Conservation (phyloP, 495 filamentous ascomycete species). For the Hypoxylon trugodes region DNA sequence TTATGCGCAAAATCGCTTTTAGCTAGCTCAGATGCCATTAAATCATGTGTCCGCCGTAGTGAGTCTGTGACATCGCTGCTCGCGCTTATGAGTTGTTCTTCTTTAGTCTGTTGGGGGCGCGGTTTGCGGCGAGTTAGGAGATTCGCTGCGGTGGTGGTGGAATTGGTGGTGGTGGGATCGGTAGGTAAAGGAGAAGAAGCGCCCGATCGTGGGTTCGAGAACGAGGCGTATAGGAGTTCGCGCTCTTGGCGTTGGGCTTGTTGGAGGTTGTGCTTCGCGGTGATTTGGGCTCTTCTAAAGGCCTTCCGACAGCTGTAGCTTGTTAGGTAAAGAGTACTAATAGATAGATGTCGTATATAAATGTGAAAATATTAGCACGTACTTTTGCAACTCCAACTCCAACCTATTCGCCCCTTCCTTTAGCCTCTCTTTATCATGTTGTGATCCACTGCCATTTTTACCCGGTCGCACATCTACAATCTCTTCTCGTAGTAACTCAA, state of each 20-base stretch:
- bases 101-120: slow-evolving; percentile 52
- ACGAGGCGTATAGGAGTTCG: slow-evolving; percentile 75
- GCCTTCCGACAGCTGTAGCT: slow-evolving; percentile 68
- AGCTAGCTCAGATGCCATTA: slow-evolving; percentile 83
- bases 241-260: slow-evolving; percentile 77
- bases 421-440: slow-evolving; percentile 65
- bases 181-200: slow-evolving; percentile 40
- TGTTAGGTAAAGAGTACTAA: slow-evolving; percentile 8
- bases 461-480: slow-evolving; percentile 69
- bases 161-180: slow-evolving; percentile 35
- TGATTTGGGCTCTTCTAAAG: slow-evolving; percentile 85
- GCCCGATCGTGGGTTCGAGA: slow-evolving; percentile 51
- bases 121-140: slow-evolving; percentile 31
- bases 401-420: slow-evolving; percentile 70
- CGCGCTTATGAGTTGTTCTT: slow-evolving; percentile 73
- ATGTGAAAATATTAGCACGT: slow-evolving; percentile 31
- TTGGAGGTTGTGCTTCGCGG: slow-evolving; percentile 79
- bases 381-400: slow-evolving; percentile 74
- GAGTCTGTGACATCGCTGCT: slow-evolving; percentile 85
- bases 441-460: slow-evolving; percentile 53
- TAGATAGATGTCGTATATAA: slow-evolving; percentile 25
- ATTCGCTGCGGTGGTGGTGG: not conserved
- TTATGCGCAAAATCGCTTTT: slow-evolving; percentile 88
- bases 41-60: slow-evolving; percentile 81
- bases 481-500: slow-evolving; percentile 83